phyloP scores from a whole-genome alignment of 1,139 yeast species.

The Taphrina sp. region DNA sequence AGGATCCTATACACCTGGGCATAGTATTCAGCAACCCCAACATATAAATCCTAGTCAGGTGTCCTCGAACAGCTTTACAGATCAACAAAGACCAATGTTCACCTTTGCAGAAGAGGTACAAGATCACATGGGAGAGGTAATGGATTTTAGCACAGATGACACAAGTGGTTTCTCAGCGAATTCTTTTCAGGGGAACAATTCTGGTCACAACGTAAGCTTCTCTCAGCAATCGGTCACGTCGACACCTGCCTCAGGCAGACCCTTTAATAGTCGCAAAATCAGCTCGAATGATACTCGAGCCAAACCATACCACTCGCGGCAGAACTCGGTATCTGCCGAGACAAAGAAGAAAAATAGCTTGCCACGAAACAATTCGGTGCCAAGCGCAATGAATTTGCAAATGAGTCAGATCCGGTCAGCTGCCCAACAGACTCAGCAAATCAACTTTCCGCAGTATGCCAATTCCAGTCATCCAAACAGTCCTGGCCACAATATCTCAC shows the following conservation, averaged over 20 bases:
- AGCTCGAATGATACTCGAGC: slow-evolving; percentile 5
- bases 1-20: slow-evolving; percentile 1
- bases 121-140: slow-evolving; percentile 31
- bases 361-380: slow-evolving; percentile 28
- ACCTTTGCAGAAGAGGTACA: slow-evolving; percentile 20
- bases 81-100: slow-evolving; percentile 22
- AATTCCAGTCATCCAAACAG: slow-evolving; percentile 6
- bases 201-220: background rate
- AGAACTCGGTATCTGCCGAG: slow-evolving; percentile 16
- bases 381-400: slow-evolving; percentile 17
- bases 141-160: slow-evolving; percentile 16
- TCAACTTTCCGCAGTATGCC: background rate
- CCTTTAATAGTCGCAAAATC: slow-evolving; percentile 8
- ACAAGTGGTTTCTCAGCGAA: background rate
- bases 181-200: background rate
- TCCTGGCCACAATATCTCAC: slow-evolving; percentile 12
- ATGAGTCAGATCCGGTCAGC: slow-evolving; percentile 26
- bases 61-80: slow-evolving; percentile 10
- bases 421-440: background rate
- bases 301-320: slow-evolving; percentile 23
- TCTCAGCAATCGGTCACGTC: no score
- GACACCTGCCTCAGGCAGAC: slow-evolving; percentile 11
- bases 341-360: slow-evolving; percentile 11
- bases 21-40: slow-evolving; percentile 3
- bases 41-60: slow-evolving; percentile 25